These are phyloP conservation scores for Fusarium nurragi DNA, from an alignment of 2,329 filamentous ascomycete genomes.

Conservation along the genomic window DNA sequence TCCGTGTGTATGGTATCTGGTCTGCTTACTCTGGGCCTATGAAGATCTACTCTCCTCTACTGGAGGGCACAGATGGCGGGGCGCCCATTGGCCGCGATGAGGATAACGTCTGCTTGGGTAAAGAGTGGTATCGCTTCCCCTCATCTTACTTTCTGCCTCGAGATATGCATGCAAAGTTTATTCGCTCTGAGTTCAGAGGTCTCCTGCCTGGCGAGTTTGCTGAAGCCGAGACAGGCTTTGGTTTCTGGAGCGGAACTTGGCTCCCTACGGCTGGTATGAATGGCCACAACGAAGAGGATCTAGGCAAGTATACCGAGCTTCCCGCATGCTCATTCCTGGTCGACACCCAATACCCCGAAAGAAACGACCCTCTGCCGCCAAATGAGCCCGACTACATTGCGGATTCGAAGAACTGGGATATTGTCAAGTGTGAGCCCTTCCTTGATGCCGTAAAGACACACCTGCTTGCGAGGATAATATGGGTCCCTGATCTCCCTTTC, in stretches of 20 bases:
- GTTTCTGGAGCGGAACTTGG: constrained; percentile 85
- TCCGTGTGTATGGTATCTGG: constrained; percentile 79
- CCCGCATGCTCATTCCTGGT: constrained; percentile 83
- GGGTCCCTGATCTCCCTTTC: constrained; percentile 77
- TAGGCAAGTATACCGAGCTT: constrained; percentile 84
- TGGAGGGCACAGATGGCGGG: constrained; percentile 59
- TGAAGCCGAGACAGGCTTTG: constrained; percentile 74
- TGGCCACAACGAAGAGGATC: constrained; percentile 87
- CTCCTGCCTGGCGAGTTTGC: constrained; percentile 91
- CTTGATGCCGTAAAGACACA: constrained; percentile 81
- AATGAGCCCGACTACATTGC: constrained; percentile 84
- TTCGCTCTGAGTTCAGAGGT: constrained; percentile 89
- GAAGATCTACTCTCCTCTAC: constrained; percentile 73
- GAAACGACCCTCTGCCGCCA: constrained; percentile 61
- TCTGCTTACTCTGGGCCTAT: constrained; percentile 86
- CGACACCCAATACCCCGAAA: constrained; percentile 80
- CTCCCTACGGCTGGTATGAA: constrained; percentile 87
- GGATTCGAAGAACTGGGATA: constrained; percentile 80
- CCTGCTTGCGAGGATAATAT: constrained; percentile 78
- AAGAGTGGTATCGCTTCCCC: constrained; percentile 98
- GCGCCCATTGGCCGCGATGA: constrained; percentile 65
- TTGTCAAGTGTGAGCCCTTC: constrained; percentile 78
- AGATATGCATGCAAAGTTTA: constrained; percentile 86
- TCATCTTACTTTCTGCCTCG: constrained; percentile 89
- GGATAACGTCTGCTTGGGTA: constrained; percentile 85